Evolutionary conservation across 225 moss, liverwort and hornwort genomes (phyloP).

Genomic region (Pseudoscleropodium purum): DNA sequence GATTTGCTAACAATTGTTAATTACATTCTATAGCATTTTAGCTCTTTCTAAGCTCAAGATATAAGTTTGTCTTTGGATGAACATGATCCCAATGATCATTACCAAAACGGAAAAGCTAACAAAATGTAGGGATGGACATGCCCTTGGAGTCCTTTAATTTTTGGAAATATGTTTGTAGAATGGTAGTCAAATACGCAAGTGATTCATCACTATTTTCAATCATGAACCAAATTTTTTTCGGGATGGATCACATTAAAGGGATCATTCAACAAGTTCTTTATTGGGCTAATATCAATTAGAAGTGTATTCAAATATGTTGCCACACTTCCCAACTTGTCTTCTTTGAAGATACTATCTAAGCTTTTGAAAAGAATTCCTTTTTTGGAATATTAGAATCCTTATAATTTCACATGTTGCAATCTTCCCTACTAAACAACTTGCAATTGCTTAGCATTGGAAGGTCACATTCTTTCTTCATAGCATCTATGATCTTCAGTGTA

Average conservation of each 20-base stretch:
- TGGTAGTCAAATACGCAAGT: background rate
- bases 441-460: background rate
- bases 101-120: background rate
- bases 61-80: fast-evolving
- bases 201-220: background rate
- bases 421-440: background rate
- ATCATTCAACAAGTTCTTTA: background rate
- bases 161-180: background rate
- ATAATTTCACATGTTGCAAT: background rate
- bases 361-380: background rate
- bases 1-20: background rate
- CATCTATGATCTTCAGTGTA: background rate
- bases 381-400: background rate
- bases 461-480: background rate
- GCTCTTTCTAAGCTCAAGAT: background rate
- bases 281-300: background rate
- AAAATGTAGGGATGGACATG: background rate
- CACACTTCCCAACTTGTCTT: background rate
- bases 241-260: background rate
- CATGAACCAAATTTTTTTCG: fast-evolving
- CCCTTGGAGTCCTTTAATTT: background rate
- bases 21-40: background rate
- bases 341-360: background rate
- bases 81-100: background rate
- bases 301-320: background rate